Conservation (phyloP, 1,284 basidiomycete genomes). For the Cryptococcus hybrid region DNA sequence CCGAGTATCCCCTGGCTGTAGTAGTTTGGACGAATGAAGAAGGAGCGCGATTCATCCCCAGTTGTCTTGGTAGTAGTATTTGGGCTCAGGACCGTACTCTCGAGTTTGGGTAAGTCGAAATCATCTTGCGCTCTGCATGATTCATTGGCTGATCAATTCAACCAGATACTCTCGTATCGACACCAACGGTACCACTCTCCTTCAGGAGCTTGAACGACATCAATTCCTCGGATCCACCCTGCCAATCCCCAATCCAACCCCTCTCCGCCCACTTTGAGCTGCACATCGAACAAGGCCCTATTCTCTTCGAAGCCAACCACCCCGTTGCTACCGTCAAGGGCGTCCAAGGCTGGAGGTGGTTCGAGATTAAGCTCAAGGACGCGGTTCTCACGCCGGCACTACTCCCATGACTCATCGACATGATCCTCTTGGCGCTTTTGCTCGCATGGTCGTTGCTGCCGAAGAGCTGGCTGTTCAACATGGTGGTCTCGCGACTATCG, state of each 20-base stretch:
- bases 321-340: conserved; percentile 24
- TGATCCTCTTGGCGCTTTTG: conserved; percentile 20
- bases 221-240: conserved; percentile 20
- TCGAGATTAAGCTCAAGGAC: conserved; percentile 25
- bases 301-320: conserved; percentile 20
- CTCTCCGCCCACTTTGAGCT: conserved; percentile 37
- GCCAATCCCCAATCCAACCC: conserved; percentile 12
- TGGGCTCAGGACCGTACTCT: conserved; percentile 24
- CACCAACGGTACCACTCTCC: conserved; percentile 6
- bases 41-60: conserved; percentile 30
- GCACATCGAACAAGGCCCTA: conserved; percentile 39
- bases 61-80: conserved; percentile 33
- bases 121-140: background rate
- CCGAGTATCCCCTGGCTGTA: conserved; percentile 21
- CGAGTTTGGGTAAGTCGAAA: conserved; percentile 13
- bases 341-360: conserved; percentile 31
- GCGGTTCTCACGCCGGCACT: conserved; percentile 30
- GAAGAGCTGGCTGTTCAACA: conserved; percentile 16
- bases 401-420: conserved; percentile 23
- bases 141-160: background rate
- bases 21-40: conserved; percentile 35
- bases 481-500: conserved; percentile 19
- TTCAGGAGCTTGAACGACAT: conserved; percentile 20
- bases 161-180: conserved; percentile 10
- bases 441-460: conserved; percentile 10